Conservation (phyloP, 2,329 filamentous ascomycete genomes). For the Thelonectria olida region DNA sequence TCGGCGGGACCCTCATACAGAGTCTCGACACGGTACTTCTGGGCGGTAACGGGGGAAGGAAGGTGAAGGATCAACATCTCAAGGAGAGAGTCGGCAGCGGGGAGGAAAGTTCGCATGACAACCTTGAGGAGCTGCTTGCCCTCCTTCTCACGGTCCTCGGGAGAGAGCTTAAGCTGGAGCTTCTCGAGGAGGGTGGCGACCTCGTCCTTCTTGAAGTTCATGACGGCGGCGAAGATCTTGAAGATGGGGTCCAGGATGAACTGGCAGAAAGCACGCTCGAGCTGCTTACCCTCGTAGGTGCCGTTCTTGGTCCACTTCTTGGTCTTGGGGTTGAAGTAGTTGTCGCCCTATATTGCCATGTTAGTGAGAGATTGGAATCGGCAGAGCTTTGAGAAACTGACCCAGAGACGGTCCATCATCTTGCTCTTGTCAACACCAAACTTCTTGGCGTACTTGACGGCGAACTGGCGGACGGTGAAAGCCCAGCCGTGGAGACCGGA, state of each 20-base stretch:
- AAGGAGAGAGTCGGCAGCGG: conserved; percentile 95
- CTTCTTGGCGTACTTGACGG: conserved; percentile 97
- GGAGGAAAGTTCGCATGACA: conserved; percentile 98
- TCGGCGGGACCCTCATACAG: conserved; percentile 97
- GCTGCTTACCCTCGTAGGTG: conserved; percentile 83
- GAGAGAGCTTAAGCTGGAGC: conserved; percentile 90
- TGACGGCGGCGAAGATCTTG: conserved; percentile 96
- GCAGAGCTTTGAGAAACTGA: conserved; percentile 53
- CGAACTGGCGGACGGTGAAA: conserved; percentile 99
- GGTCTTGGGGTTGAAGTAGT: conserved; percentile 99
- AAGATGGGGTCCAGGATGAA: conserved; percentile 99
- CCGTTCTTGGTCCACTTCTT: conserved; percentile 99
- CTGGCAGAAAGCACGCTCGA: conserved; percentile 99
- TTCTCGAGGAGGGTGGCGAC: conserved; percentile 84
- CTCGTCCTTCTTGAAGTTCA: conserved; percentile 99
- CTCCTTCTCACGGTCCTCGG: conserved; percentile 91
- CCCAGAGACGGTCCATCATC: conserved; percentile 99
- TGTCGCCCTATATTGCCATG: conserved; percentile 74
- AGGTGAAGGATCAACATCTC: conserved; percentile 99
- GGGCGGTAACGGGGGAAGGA: conserved; percentile 93
- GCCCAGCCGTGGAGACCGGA: conserved; percentile 99
- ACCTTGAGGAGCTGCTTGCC: conserved; percentile 98
- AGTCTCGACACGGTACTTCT: conserved; percentile 98
- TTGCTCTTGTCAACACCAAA: conserved; percentile 99
- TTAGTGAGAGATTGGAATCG: background rate